These are phyloP conservation scores for Arachnomyces sp. DNA, from an alignment of 2,329 filamentous ascomycete species.

Conservation along the genomic window DNA sequence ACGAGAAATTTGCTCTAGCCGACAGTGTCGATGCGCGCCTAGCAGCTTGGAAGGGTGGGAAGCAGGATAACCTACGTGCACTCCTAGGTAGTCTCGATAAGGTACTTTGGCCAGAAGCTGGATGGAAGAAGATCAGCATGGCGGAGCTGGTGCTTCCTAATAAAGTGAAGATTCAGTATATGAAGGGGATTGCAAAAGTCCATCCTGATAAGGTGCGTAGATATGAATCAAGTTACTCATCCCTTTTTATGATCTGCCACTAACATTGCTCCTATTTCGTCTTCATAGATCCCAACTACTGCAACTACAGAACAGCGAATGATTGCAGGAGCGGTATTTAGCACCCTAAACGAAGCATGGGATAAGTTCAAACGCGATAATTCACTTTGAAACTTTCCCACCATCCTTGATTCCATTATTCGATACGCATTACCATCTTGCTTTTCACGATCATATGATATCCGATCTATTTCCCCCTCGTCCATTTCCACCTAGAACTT, in stretches of 20 bases:
- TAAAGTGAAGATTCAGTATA: slow-evolving; percentile 95
- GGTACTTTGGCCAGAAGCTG: slow-evolving; percentile 84
- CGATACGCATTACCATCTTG: background rate
- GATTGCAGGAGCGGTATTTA: slow-evolving; percentile 60
- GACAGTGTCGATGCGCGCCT: slow-evolving; percentile 80
- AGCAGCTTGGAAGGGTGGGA: slow-evolving; percentile 76
- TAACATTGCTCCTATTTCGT: slow-evolving; percentile 5
- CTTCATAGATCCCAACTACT: slow-evolving; percentile 48
- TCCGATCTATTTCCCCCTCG: slow-evolving; percentile 1
- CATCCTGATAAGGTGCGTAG: slow-evolving; percentile 90
- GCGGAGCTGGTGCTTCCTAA: slow-evolving; percentile 85
- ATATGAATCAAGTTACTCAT: background rate
- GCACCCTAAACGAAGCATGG: slow-evolving; percentile 60
- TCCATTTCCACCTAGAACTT: background rate
- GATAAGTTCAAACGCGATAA: slow-evolving; percentile 62
- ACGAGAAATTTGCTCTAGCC: slow-evolving; percentile 82
- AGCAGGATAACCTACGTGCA: slow-evolving; percentile 84
- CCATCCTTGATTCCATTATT: background rate
- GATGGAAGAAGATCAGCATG: slow-evolving; percentile 96
- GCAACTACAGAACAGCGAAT: slow-evolving; percentile 62
- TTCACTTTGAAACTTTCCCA: slow-evolving; percentile 34
- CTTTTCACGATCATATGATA: slow-evolving; percentile 4
- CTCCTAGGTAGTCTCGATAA: slow-evolving; percentile 77
- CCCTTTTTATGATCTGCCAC: slow-evolving; percentile 2
- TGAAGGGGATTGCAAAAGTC: slow-evolving; percentile 98